These are phyloP conservation scores for Elongisporangium senticosum DNA, from an alignment of 352 stramenopile species.

Conservation along the genomic window DNA sequence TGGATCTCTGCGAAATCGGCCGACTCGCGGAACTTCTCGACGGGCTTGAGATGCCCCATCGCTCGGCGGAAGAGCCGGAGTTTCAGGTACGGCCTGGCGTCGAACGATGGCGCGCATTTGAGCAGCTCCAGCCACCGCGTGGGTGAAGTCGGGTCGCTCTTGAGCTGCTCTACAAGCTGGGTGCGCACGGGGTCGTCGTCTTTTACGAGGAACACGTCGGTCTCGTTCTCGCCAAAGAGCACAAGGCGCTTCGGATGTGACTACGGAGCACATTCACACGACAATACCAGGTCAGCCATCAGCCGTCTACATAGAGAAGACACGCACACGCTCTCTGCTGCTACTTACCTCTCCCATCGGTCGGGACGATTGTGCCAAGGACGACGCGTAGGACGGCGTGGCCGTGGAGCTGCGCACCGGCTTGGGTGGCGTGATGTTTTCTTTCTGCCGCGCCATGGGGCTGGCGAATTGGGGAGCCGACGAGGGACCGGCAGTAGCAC, in stretches of 20 bases:
- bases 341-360: constrained; percentile 11
- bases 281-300: neutral
- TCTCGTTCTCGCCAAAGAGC: constrained; percentile 58
- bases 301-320: neutral
- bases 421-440: constrained; percentile 12
- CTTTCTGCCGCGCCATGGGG: neutral
- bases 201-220: constrained; percentile 55
- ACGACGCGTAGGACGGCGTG: constrained; percentile 14
- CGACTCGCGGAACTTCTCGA: constrained; percentile 17
- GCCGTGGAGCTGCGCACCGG: constrained; percentile 10
- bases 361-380: constrained; percentile 3
- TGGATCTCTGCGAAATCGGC: constrained; percentile 54
- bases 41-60: constrained; percentile 27
- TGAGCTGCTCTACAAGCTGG: constrained; percentile 41
- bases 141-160: constrained; percentile 34
- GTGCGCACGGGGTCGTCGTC: constrained; percentile 32
- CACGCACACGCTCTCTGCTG: neutral
- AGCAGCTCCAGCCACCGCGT: constrained; percentile 53
- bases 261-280: constrained; percentile 2
- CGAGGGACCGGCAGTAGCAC: neutral
- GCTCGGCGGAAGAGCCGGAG: constrained; percentile 38
- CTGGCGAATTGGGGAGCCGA: neutral
- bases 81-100: constrained; percentile 34
- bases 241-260: constrained; percentile 23
- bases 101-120: constrained; percentile 32